A percentile compares a stretch with the other conserved stretches of the same genome.
These are phyloP conservation scores for Heterococcus sp. DNA, from an alignment of 108 stramenopile species.

Conservation along the genomic window DNA sequence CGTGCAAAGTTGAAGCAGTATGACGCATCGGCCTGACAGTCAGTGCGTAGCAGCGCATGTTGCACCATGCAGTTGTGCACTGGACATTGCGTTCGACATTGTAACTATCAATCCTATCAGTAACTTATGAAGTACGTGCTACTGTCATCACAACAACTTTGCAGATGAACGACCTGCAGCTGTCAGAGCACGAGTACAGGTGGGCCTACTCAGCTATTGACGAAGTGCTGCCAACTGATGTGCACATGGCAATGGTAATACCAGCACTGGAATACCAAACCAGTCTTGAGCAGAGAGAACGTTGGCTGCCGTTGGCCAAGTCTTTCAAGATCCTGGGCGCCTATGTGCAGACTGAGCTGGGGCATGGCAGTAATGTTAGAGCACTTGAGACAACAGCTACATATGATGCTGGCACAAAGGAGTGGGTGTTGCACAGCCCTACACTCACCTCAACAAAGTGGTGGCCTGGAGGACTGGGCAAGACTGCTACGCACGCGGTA, in stretches of 20 bases:
- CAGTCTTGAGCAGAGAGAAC: conserved; percentile 67
- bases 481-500: conserved; percentile 90
- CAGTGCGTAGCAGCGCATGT: too few species aligned
- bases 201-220: conserved; percentile 45
- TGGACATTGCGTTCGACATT: too few species aligned
- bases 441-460: conserved; percentile 66
- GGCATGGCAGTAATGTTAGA: conserved; percentile 85
- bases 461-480: conserved; percentile 94
- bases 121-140: neutral
- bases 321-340: conserved; percentile 91
- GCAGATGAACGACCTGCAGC: neutral
- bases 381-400: conserved; percentile 91
- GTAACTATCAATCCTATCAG: neutral
- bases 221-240: conserved; percentile 46
- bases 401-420: conserved; percentile 63
- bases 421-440: conserved; percentile 78
- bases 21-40: too few species aligned
- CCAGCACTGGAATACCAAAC: conserved; percentile 43
- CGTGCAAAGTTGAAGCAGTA: too few species aligned
- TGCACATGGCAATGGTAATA: conserved; percentile 49
- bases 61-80: too few species aligned
- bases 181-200: conserved; percentile 2
- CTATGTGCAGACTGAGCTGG: conserved; percentile 91
- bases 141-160: neutral
- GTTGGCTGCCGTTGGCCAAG: conserved; percentile 82